Percentiles rank a stretch among this genome's conserved stretches.
phyloP scores from a whole-genome alignment of 495 filamentous ascomycete genomes.

The Tuber calosporum region DNA sequence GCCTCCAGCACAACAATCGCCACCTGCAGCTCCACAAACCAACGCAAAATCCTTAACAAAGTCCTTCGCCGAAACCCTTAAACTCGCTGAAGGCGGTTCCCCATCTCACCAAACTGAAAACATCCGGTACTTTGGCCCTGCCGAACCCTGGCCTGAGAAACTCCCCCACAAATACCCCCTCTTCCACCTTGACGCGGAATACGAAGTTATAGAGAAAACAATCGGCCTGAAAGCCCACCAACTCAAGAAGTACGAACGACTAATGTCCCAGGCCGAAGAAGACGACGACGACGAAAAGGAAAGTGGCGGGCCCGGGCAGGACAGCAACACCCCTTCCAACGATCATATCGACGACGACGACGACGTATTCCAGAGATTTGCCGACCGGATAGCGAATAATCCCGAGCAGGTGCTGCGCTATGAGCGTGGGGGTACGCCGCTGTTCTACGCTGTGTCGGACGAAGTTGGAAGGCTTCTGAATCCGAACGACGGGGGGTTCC shows the following conservation, averaged over 20 bases:
- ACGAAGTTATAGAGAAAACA: conserved; percentile 63
- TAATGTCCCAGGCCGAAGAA: not conserved
- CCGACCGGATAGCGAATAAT: conserved; percentile 80
- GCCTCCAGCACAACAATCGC: conserved; percentile 44
- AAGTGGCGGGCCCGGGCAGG: not conserved
- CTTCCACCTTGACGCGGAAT: conserved; percentile 85
- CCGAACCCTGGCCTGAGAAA: conserved; percentile 68
- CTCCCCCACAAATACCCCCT: conserved; percentile 65
- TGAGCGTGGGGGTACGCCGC: conserved; percentile 70
- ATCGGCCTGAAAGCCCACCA: conserved; percentile 4
- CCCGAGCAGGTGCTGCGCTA: conserved; percentile 91
- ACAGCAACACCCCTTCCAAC: not conserved
- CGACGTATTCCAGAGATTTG: conserved; percentile 75
- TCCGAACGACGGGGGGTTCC: conserved; percentile 30
- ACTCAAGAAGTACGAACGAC: not conserved
- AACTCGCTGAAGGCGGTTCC: conserved; percentile 47
- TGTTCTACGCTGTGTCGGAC: conserved; percentile 74
- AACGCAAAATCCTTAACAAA: conserved; percentile 34
- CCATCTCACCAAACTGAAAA: conserved; percentile 44
- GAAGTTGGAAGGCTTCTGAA: conserved; percentile 60
- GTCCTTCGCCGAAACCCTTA: conserved; percentile 50
- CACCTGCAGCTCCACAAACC: conserved; percentile 35
- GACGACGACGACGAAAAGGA: not conserved
- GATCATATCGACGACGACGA: conserved; percentile 2
- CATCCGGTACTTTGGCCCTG: conserved; percentile 38